Evolutionary conservation across 2,329 filamentous ascomycete genomes (phyloP).

Genomic region (Hypoxylon sp.): DNA sequence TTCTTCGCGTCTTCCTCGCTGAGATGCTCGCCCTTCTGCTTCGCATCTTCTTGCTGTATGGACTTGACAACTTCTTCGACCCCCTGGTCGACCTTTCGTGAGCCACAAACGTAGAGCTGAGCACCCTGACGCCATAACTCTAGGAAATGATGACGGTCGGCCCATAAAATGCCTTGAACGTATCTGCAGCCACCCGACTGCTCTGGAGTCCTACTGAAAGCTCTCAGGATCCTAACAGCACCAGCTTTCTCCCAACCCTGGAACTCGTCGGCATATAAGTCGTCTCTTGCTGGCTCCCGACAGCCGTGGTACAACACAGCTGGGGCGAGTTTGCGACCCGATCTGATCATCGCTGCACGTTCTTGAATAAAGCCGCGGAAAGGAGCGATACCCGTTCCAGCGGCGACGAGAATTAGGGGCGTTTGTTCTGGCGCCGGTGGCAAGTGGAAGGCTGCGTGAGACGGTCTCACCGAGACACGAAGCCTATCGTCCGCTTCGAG

Average conservation of each 20-base stretch:
- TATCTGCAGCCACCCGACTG: conserved; percentile 52
- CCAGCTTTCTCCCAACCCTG: conserved; percentile 63
- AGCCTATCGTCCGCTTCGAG: conserved; percentile 25
- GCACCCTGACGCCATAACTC: conserved; percentile 51
- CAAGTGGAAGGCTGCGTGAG: conserved; percentile 32
- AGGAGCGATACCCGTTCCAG: conserved; percentile 61
- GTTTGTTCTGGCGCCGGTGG: conserved; percentile 36
- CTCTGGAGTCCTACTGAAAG: conserved; percentile 50
- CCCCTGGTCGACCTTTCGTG: conserved; percentile 56
- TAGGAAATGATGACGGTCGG: conserved; percentile 37
- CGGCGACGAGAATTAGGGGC: conserved; percentile 54
- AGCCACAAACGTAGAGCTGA: conserved; percentile 71
- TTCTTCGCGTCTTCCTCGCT: conserved; percentile 36
- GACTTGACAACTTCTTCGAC: conserved; percentile 53
- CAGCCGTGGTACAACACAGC: conserved; percentile 67
- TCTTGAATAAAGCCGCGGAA: conserved; percentile 66
- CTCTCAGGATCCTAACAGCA: conserved; percentile 57
- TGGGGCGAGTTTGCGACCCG: conserved; percentile 60
- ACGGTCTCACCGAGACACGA: conserved; percentile 29
- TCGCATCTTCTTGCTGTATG: conserved; percentile 35
- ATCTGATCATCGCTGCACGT: conserved; percentile 54
- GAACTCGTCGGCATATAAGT: conserved; percentile 59
- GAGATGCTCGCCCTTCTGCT: conserved; percentile 15
- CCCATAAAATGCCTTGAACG: conserved; percentile 48
- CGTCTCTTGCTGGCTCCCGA: conserved; percentile 61